Evolutionary conservation across 1,139 yeast species (phyloP), one percentile per base, ranked within the genome.

Genomic region (Arxiozyma bovina): DNA sequence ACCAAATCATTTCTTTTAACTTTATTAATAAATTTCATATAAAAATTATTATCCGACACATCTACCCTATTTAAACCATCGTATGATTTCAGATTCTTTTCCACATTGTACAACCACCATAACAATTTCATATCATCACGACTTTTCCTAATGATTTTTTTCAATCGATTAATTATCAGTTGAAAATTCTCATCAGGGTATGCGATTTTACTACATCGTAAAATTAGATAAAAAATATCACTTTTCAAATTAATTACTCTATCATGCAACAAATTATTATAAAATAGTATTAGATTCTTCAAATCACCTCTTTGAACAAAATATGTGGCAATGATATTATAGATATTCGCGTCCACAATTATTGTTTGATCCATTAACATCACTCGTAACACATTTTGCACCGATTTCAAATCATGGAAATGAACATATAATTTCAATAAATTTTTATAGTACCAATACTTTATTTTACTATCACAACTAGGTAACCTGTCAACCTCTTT

Each of bases 271-370:
- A 53, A 42, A 9, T 48, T 49, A 1, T 58, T 53, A 41, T 60
- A 59, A 53, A 63, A 64, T 17, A 55, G 55, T 9, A 62, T 46
- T 17, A 65, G 51, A 27, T 60, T 57, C 1, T 44, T 48, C 8
- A 65, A 38, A 21, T 57, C 55, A 11, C 68, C 67, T 12, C 55
- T 55, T 25, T 57, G 60, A 9, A 59, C 59, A 53, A 64, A 66
- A 55, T 63, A 62, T 22, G 55, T 55, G 12, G 61, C 57, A 27
- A 64, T 54, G 7, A 55, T 48, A 5, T 50, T 34, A 51, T 65
- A 63, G 30, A 49, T 58, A 21, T 25, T 57, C 44, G 53, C 47
- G 12, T 51, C 52, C 6, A 62, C 27, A 21, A 38, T 23, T n/a
- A 58, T 53, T 4, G 49, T 50, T 1, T 42, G 8, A 45, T 55